phyloP scores from a whole-genome alignment of 495 filamentous ascomycete species.

The Tuber borchii region DNA sequence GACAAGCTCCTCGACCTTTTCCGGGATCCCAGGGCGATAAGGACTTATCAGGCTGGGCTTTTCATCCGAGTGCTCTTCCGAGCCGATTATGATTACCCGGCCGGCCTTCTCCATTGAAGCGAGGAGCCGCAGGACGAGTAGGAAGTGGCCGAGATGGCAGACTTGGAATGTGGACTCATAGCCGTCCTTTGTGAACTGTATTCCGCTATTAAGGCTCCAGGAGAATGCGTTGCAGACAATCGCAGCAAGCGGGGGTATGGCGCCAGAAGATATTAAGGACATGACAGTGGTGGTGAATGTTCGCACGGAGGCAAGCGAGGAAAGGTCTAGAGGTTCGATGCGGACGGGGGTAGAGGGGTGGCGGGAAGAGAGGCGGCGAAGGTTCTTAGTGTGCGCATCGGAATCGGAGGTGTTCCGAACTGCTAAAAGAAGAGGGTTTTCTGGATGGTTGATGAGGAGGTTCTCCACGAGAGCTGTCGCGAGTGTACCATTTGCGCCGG shows the following conservation, averaged over 20 bases:
- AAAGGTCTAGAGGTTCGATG: not conserved
- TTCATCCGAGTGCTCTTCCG: not conserved
- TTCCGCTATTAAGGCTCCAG: constrained; percentile 13
- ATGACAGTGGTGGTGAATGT: not conserved
- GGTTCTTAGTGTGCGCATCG: not conserved
- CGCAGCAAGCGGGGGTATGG: constrained; percentile 8
- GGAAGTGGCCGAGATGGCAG: constrained; percentile 1
- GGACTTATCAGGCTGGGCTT: not conserved
- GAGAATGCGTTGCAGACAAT: constrained; percentile 14
- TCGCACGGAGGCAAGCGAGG: not conserved
- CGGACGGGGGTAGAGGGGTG: not conserved
- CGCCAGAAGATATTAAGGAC: constrained; percentile 2
- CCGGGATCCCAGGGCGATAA: not conserved
- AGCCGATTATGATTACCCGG: not conserved
- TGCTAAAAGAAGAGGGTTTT: not conserved
- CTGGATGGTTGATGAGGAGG: not conserved
- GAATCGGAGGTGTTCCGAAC: not conserved
- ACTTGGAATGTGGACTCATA: constrained; percentile 15
- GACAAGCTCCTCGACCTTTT: not conserved
- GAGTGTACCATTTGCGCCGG: not conserved
- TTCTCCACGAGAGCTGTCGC: constrained; percentile 1
- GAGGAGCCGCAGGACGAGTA: not conserved
- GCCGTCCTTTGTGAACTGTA: constrained; percentile 5
- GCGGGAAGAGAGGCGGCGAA: not conserved
- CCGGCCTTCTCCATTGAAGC: not conserved